Base-by-base conservation (phyloP, 2,329 filamentous ascomycete species). In the Fusarium miscanthi region DNA sequence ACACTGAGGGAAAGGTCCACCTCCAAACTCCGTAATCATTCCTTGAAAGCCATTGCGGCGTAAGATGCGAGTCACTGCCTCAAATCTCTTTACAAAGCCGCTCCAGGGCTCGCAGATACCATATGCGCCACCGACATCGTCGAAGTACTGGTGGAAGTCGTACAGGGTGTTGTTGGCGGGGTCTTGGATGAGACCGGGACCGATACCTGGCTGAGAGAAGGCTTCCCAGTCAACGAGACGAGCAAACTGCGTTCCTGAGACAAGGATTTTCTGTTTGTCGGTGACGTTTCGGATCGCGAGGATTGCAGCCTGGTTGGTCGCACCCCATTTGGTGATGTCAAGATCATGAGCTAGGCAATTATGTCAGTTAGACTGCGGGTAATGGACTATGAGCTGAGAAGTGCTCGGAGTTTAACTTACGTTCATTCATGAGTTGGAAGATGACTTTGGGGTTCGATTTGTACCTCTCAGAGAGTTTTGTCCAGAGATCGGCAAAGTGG, bases 101-200 rank as follows among this genome's bases (percentile, higher is more conserved):
- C 46, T 54, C 57, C 57, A 59, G 2, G 57, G 57, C 17, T 59
- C 57, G 3, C 57, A 59, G 38, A 59, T 37, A 25, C 57, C 57
- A 21, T 59, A 59, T 13, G 46, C 46, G 0, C 57, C 57, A 1
- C 7, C 57, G 1, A 54, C 13, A 5, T 59, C 27, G 4, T 59
- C 57, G 1, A 59, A 54, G 27, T 59, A 59, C 57, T 59, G 57
- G 14, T 59, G 57, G n/a, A 59, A 59, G n/a, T 59, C 57, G 35
- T 59, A 59, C 0, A 59, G 13, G 6, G 57, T 59, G 17, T 59
- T 59, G 5, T 59, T 59, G 19, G 57, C 35, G 1, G 57, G 57
- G n/a, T 59, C 57, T 11, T 59, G 45, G 13, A 41, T 54, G 7
- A 59, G 57, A 3, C 57, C 46, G 5, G 57, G 57, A 1, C 35